Conservation (phyloP, 331 rosid species). For the Quercus lobata region DNA sequence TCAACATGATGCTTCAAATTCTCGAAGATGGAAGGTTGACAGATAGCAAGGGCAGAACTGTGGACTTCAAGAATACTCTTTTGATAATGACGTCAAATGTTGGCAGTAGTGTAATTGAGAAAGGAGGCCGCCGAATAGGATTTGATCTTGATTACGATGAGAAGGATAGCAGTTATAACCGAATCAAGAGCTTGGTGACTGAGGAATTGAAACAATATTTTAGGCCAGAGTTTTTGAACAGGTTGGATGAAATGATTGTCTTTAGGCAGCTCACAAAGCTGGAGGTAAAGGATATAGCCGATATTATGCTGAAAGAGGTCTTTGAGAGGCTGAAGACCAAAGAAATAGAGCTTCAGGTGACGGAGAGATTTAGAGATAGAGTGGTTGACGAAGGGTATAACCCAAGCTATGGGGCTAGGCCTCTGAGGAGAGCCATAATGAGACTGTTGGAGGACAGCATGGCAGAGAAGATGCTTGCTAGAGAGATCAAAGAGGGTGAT, state of each 20-base stretch:
- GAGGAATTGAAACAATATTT: constrained; percentile 90
- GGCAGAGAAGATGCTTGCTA: constrained; percentile 97
- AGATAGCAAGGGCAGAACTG: constrained; percentile 89
- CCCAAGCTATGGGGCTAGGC: constrained; percentile 97
- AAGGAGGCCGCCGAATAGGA: constrained; percentile 82
- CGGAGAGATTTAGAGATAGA: constrained; percentile 85
- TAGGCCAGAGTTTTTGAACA: constrained; percentile 85
- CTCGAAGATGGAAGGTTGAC: constrained; percentile 94
- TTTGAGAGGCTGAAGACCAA: constrained; percentile 68
- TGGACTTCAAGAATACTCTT: constrained; percentile 91
- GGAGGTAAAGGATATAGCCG: constrained; percentile 90
- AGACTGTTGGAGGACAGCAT: constrained; percentile 94
- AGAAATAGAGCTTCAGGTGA: constrained; percentile 86
- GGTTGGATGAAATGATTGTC: constrained; percentile 93
- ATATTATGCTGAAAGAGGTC: constrained; percentile 90
- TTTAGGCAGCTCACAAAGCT: constrained; percentile 92
- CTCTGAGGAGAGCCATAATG: constrained; percentile 94
- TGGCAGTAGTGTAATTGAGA: constrained; percentile 96
- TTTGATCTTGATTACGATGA: constrained; percentile 86
- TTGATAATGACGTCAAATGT: constrained; percentile 91
- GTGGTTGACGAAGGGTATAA: constrained; percentile 93
- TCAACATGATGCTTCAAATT: constrained; percentile 98
- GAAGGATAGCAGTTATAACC: constrained; percentile 82
- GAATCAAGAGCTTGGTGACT: constrained; percentile 89
- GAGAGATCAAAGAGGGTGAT: constrained; percentile 93